phyloP scores from a whole-genome alignment of 306 rosid genomes.

The Vigna mungo region DNA sequence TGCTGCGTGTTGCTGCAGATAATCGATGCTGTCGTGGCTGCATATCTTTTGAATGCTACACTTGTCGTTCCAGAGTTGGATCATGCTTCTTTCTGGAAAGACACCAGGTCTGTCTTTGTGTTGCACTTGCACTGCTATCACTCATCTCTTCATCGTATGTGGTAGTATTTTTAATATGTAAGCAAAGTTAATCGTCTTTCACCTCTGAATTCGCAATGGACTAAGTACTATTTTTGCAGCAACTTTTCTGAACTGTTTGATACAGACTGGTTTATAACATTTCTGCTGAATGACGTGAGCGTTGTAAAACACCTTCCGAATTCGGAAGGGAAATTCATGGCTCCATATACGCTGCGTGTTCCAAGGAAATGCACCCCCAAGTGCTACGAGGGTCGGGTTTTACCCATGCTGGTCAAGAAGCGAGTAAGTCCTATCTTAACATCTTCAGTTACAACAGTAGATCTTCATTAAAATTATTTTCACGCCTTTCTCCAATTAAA shows the following conservation, averaged over 20 bases:
- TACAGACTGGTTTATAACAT: slow-evolving; percentile 75
- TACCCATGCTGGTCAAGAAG: slow-evolving; percentile 70
- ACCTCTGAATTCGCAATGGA: slow-evolving; percentile 34
- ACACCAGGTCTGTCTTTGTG: slow-evolving; percentile 63
- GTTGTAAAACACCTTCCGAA: slow-evolving; percentile 70
- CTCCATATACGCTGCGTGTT: slow-evolving; percentile 70
- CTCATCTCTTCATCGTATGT: neutral
- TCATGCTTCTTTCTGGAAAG: slow-evolving; percentile 90
- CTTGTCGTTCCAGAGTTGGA: slow-evolving; percentile 92
- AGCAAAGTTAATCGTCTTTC: neutral
- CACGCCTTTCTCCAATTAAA: neutral
- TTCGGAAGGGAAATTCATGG: slow-evolving; percentile 50
- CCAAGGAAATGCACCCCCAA: slow-evolving; percentile 84
- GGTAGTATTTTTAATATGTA: slow-evolving; percentile 10
- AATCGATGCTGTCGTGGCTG: slow-evolving; percentile 92
- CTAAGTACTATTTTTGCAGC: slow-evolving; percentile 63
- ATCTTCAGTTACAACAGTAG: slow-evolving; percentile 8
- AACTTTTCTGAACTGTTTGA: slow-evolving; percentile 81
- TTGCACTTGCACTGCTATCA: neutral
- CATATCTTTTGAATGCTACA: slow-evolving; percentile 87
- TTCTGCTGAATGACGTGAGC: slow-evolving; percentile 72
- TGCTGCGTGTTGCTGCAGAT: slow-evolving; percentile 65
- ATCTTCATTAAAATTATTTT: neutral
- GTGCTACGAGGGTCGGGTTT: slow-evolving; percentile 71
- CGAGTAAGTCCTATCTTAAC: slow-evolving; percentile 58